phyloP scores from a whole-genome alignment of 495 filamentous ascomycete genomes.

The Hypomontagnella submonticulosa region DNA sequence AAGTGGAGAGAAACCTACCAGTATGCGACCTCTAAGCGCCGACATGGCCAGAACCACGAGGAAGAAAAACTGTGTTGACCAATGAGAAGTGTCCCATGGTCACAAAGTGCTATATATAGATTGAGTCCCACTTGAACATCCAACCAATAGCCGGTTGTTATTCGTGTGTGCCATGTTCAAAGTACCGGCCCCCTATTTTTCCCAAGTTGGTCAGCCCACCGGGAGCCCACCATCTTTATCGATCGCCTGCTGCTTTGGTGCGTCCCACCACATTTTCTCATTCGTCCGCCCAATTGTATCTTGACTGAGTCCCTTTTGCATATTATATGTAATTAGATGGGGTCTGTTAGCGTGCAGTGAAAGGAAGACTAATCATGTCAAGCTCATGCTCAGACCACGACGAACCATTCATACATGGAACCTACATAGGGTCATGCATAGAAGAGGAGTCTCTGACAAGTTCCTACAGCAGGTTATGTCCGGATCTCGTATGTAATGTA shows the following conservation, averaged over 20 bases:
- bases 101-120: constrained; percentile 37
- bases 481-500: constrained; percentile 7
- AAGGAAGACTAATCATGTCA: constrained; percentile 10
- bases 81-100: constrained; percentile 18
- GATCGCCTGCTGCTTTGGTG: constrained; percentile 21
- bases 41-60: constrained; percentile 34
- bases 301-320: constrained; percentile 15
- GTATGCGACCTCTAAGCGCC: constrained; percentile 42
- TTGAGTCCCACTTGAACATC: background rate
- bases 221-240: constrained; percentile 9
- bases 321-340: constrained; percentile 11
- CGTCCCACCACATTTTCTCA: constrained; percentile 16
- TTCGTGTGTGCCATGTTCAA: constrained; percentile 13
- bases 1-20: constrained; percentile 17
- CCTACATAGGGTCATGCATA: constrained; percentile 21
- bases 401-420: constrained; percentile 12
- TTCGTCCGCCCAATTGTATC: constrained; percentile 23
- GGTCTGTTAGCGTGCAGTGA: constrained; percentile 15
- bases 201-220: constrained; percentile 30
- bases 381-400: constrained; percentile 6
- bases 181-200: constrained; percentile 33
- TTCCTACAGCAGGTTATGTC: constrained; percentile 16
- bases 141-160: constrained; percentile 24
- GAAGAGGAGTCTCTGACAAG: constrained; percentile 21
- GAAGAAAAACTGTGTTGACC: constrained; percentile 9